A percentile compares a stretch with the other conserved stretches of the same genome.
Conservation (phyloP, 306 rosid genomes). For the Quercus robur region DNA sequence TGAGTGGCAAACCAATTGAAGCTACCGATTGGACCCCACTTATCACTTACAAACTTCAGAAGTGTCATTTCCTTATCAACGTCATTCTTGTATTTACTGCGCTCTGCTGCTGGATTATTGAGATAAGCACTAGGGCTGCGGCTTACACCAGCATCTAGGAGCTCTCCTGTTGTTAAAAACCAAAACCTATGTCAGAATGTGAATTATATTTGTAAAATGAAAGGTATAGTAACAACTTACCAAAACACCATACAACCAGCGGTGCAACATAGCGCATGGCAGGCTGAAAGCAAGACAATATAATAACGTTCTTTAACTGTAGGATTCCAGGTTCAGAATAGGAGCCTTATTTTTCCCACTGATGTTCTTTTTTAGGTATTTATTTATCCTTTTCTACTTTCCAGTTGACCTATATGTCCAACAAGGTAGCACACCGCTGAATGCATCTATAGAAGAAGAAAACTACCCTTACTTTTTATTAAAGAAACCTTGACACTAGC, state of each 20-base stretch:
- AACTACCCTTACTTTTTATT: background rate
- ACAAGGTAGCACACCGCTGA: background rate
- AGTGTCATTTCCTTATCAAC: conserved; percentile 93
- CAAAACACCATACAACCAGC: no score
- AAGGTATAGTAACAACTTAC: background rate
- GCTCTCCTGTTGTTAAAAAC: conserved; percentile 59
- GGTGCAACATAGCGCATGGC: background rate
- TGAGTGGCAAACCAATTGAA: conserved; percentile 98
- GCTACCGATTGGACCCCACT: conserved; percentile 88
- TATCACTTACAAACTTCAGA: conserved; percentile 72
- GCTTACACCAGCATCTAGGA: conserved; percentile 77
- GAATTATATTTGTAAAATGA: background rate
- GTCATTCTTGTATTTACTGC: conserved; percentile 59
- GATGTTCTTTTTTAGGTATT: background rate
- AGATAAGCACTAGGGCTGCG: conserved; percentile 98
- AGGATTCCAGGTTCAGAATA: background rate
- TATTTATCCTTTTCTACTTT: background rate
- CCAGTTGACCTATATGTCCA: background rate
- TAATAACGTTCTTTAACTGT: background rate
- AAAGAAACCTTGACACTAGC: background rate
- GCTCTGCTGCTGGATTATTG: conserved; percentile 75
- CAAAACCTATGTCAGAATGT: conserved; percentile 9
- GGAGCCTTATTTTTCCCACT: background rate
- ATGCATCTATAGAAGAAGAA: background rate
- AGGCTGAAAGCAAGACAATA: background rate